Conservation (phyloP, 352 stramenopile genomes). For the Pythium coloratum region DNA sequence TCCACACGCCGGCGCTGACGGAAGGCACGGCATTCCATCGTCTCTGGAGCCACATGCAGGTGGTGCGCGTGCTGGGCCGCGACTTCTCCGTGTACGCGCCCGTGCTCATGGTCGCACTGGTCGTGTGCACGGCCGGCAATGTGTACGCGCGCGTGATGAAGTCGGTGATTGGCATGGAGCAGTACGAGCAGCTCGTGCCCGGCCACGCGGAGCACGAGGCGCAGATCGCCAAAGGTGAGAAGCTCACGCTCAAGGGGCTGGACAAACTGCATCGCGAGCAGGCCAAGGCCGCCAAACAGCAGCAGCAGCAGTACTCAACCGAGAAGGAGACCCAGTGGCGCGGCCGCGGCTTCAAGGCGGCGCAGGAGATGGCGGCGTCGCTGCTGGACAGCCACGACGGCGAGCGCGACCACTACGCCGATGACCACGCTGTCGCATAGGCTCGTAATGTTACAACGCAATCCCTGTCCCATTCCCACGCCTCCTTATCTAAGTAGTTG, state of each 20-base stretch:
- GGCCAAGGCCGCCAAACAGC: neutral
- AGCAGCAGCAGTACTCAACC: neutral
- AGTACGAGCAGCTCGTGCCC: constrained; percentile 63
- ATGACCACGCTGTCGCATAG: constrained; percentile 17
- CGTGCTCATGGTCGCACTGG: constrained; percentile 52
- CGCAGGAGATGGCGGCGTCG: constrained; percentile 17
- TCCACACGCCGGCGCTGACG: constrained; percentile 40
- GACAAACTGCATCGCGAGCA: constrained; percentile 32
- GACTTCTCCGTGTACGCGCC: constrained; percentile 61
- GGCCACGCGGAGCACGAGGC: constrained; percentile 37
- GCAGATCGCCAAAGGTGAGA: constrained; percentile 48
- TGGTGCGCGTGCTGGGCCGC: constrained; percentile 57
- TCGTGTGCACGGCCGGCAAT: constrained; percentile 45
- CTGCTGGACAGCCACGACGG: constrained; percentile 8
- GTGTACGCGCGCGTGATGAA: constrained; percentile 57
- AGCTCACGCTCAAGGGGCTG: constrained; percentile 49
- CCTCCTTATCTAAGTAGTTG: neutral
- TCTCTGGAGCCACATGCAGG: constrained; percentile 52
- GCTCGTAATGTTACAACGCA: neutral
- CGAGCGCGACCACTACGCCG: neutral
- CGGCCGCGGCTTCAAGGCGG: constrained; percentile 12
- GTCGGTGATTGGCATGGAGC: constrained; percentile 50
- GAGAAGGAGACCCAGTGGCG: constrained; percentile 19
- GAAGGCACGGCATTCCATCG: constrained; percentile 53
- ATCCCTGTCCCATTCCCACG: neutral